Percentiles rank a stretch among this genome's conserved stretches.
These are phyloP conservation scores for Dactylellina cionopaga DNA, from an alignment of 2,329 filamentous ascomycete genomes.

Conservation along the genomic window DNA sequence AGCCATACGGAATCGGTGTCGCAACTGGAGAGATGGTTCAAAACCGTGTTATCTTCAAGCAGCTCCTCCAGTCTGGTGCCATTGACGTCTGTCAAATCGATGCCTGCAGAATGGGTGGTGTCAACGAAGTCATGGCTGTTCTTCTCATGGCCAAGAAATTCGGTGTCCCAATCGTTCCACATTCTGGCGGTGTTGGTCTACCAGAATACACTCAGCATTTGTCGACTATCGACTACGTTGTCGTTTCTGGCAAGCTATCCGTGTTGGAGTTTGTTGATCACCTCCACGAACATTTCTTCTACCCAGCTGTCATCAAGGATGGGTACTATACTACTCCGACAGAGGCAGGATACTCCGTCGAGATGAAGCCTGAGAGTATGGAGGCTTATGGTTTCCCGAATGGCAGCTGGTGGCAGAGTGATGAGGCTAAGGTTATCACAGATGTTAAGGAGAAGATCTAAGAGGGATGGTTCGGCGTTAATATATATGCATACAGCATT, in stretches of 20 bases:
- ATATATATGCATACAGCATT: conserved; percentile 6
- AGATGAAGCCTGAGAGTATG: conserved; percentile 93
- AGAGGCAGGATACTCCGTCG: conserved; percentile 86
- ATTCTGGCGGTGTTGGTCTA: conserved; percentile 87
- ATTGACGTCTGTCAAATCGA: conserved; percentile 92
- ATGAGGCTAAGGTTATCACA: conserved; percentile 79
- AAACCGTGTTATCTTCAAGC: conserved; percentile 94
- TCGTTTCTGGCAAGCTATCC: conserved; percentile 80
- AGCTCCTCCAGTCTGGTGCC: conserved; percentile 80
- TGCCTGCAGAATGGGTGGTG: conserved; percentile 86
- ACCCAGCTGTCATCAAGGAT: conserved; percentile 81
- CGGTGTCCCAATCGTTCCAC: conserved; percentile 81
- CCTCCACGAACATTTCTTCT: conserved; percentile 89
- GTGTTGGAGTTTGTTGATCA: conserved; percentile 93
- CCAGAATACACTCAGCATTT: conserved; percentile 95
- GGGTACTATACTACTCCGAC: conserved; percentile 88
- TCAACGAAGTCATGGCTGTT: conserved; percentile 92
- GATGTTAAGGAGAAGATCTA: conserved; percentile 63
- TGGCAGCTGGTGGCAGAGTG: conserved; percentile 84
- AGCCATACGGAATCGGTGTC: conserved; percentile 79
- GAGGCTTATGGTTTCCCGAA: conserved; percentile 80
- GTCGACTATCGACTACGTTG: conserved; percentile 91
- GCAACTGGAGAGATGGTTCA: conserved; percentile 96
- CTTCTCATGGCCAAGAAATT: conserved; percentile 82
- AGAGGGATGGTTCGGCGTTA: neutral